Base-by-base conservation (phyloP, 1,284 basidiomycete genomes). In the Leccinum angustisporum region DNA sequence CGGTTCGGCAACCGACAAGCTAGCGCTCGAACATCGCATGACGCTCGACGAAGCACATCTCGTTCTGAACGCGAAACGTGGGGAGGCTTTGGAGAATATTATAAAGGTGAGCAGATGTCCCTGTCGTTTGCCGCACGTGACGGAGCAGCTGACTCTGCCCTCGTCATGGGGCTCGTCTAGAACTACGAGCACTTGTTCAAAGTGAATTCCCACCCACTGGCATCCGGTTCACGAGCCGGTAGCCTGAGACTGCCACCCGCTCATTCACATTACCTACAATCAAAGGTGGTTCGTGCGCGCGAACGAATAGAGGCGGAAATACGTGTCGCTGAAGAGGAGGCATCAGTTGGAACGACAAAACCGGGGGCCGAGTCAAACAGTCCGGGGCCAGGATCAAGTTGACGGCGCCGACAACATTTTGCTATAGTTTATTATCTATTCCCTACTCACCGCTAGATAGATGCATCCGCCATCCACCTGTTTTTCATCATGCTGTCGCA, bases 231-330 rank as follows among this genome's bases (percentile, higher is more conserved):
- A 57, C 67, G 66, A 61, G 63, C 70, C 18, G 73, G 79, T 16
- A 81, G n/a, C n/a, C n/a, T n/a, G n/a, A n/a, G n/a, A n/a, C n/a
- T n/a, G n/a, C n/a, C n/a, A n/a, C n/a, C n/a, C n/a, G n/a, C n/a
- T n/a, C n/a, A 94, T 75, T 94, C 92, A 38, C 92, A 95, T 76
- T 99, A 99, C 78, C 82, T 99, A 30, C 96, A 98, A 75, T 96
- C 94, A 61, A 99, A 99, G 80, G 92, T 99, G 21, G 88, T 95
- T 54, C 87, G 97, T 55, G 97, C 97, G 21, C 86, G 90, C 62
- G 95, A 98, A 78, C 87, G 97, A 76, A 90, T 99, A 80, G 91
- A 96, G 70, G 94, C 94, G 1, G 95, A 97, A 78, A 66, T 81
- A 61, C 81, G 84, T 64, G 66, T 80, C 21, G 71, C 75, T 48